phyloP scores from a whole-genome alignment of 192 early-diverging fungal species.

The Umbelopsis vinacea region DNA sequence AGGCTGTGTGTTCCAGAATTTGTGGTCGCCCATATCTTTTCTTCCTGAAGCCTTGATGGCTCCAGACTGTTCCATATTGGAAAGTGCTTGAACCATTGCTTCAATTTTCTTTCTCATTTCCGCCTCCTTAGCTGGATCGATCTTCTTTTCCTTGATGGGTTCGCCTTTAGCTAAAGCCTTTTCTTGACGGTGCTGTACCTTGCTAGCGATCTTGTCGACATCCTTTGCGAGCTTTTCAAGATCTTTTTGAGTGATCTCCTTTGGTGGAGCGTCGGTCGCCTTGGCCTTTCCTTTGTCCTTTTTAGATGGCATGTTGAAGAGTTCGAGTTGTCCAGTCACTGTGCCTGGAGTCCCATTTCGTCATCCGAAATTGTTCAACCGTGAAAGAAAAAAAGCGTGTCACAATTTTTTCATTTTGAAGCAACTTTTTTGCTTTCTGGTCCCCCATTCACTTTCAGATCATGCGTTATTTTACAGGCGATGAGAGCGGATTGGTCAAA shows the following conservation, averaged over 20 bases:
- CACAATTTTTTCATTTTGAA: conserved; percentile 4
- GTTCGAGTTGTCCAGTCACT: not conserved
- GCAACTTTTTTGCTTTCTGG: not conserved
- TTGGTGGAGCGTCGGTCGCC: conserved; percentile 9
- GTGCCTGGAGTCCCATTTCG: conserved; percentile 19
- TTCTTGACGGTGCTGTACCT: conserved; percentile 21
- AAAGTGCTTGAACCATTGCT: conserved; percentile 29
- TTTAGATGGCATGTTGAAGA: not conserved
- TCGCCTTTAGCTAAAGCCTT: conserved; percentile 18
- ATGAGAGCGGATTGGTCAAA: conserved; percentile 47
- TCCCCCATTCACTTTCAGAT: not conserved
- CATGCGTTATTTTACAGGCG: conserved; percentile 44
- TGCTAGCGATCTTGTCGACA: conserved; percentile 25
- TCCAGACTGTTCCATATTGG: conserved; percentile 31
- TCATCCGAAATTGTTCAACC: not conserved
- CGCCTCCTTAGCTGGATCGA: conserved; percentile 16
- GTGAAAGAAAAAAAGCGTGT: not conserved
- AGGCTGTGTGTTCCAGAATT: conserved; percentile 98
- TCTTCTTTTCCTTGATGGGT: conserved; percentile 5
- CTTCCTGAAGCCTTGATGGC: conserved; percentile 29
- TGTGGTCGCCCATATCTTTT: conserved; percentile 66
- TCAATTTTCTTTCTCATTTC: conserved; percentile 26
- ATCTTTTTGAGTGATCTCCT: conserved; percentile 27
- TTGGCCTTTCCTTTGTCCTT: conserved; percentile 16
- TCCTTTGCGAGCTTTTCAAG: conserved; percentile 24